Percentiles rank a stretch among this genome's conserved stretches.
These are phyloP conservation scores for Hymenoscyphus repandus DNA, from an alignment of 2,329 filamentous ascomycete species.

Conservation along the genomic window DNA sequence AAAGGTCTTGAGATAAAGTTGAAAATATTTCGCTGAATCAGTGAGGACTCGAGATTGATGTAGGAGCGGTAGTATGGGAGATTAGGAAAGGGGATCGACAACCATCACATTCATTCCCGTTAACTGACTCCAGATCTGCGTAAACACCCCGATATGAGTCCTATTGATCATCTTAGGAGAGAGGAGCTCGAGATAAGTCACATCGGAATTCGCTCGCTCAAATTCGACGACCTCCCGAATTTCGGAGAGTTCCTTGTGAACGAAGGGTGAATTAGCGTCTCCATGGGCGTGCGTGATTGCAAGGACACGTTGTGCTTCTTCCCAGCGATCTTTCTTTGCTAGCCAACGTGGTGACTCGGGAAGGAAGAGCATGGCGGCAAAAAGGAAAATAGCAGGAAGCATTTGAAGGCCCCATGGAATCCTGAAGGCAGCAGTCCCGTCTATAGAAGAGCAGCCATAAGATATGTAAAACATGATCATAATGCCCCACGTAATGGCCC, in stretches of 20 bases:
- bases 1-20: too few relatives aligned
- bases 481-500: constrained; percentile 62
- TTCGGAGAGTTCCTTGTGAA: constrained; percentile 62
- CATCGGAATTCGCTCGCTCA: constrained; percentile 63
- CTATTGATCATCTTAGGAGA: constrained; percentile 69
- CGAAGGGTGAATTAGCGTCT: constrained; percentile 58
- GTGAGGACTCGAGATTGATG: too few relatives aligned
- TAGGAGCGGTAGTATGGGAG: too few relatives aligned
- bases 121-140: constrained; percentile 71
- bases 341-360: constrained; percentile 61
- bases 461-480: constrained; percentile 67
- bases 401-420: constrained; percentile 62
- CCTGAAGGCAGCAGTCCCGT: constrained; percentile 53
- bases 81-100: too few relatives aligned
- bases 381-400: constrained; percentile 53
- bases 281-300: constrained; percentile 56
- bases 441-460: constrained; percentile 48
- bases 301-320: constrained; percentile 45
- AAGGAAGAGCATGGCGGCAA: constrained; percentile 53
- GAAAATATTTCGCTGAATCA: too few relatives aligned
- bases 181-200: constrained; percentile 68
- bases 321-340: constrained; percentile 55
- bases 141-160: constrained; percentile 65
- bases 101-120: constrained; percentile 75
- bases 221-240: constrained; percentile 75